Base-by-base conservation (phyloP, 208 protist species). In the Blastocrithidia nonstop region DNA sequence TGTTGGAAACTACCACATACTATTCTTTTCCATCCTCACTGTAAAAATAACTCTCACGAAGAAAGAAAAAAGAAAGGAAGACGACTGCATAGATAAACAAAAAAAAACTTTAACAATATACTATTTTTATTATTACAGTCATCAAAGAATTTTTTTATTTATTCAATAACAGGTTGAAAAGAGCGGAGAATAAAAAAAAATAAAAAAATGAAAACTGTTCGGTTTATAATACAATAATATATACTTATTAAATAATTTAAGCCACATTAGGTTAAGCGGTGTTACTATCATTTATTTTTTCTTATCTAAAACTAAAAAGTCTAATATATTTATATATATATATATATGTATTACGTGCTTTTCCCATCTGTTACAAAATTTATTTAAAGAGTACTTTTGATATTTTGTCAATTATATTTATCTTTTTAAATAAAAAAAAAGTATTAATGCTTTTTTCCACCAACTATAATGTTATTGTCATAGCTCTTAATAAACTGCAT, bases 171-270 rank as follows among this genome's bases (percentile, higher is more conserved):
- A 20, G 20, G 15, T 53, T 51, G 36, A n/a, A 35, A 26, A 52
- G 53, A n/a, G n/a, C n/a, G n/a, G n/a, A n/a, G n/a, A n/a, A 17
- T 16, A 20, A 32, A 52, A 57, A 41, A 41, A 50, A 47, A n/a
- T 37, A 13, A 47, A 20, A 53, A 41, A 23, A 47, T 16, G 21
- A 50, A 9, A 50, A 53, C 16, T 15, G 48, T 21, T 8, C 41
- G 33, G 41, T 27, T 16, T 16, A 6, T 20, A 6, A 4, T 16
- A 20, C 19, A 45, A 16, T 27, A 39, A 45, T 45, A 32, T 32
- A 17, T 45, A 2, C 22, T 27, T 6, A 35, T 50, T 45, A 21
- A 35, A 50, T 50, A 45, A 35, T 42, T 2, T 35, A 20, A 21
- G 20, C 43, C 26, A 45, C 25, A 35, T 45, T 45, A 35, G 22